Evolutionary conservation across 2,329 filamentous ascomycete species (phyloP).

Genomic region (Exophiala mesophila): DNA sequence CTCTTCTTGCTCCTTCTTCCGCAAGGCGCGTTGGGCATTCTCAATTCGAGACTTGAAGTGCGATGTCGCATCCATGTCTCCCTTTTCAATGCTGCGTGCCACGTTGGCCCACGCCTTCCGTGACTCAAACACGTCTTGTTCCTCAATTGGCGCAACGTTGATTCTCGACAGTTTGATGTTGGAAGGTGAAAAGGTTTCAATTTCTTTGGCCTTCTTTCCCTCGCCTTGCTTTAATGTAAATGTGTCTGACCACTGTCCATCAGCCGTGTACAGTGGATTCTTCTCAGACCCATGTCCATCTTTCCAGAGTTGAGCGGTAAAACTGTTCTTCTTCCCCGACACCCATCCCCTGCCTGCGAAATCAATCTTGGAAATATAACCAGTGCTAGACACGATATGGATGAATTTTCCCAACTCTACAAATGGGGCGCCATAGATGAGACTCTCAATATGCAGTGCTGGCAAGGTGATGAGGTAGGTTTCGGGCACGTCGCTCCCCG

Average conservation of each 20-base stretch:
- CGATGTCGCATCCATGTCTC: constrained; percentile 78
- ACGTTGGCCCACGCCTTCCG: constrained; percentile 86
- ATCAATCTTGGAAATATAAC: constrained; percentile 84
- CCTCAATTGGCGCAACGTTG: constrained; percentile 64
- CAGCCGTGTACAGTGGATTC: constrained; percentile 69
- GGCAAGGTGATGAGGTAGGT: constrained; percentile 89
- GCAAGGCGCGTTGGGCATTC: constrained; percentile 74
- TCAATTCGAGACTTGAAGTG: constrained; percentile 86
- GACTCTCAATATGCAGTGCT: constrained; percentile 84
- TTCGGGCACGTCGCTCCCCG: constrained; percentile 54
- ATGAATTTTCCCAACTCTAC: constrained; percentile 83
- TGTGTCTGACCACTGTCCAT: constrained; percentile 74
- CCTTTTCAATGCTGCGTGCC: constrained; percentile 70
- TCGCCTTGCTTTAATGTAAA: constrained; percentile 30
- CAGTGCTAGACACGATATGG: constrained; percentile 79
- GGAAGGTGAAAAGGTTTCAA: constrained; percentile 57
- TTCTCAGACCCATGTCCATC: constrained; percentile 57
- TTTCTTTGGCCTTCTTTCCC: constrained; percentile 37
- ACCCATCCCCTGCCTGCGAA: constrained; percentile 94
- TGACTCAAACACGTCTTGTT: constrained; percentile 84
- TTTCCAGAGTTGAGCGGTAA: constrained; percentile 70
- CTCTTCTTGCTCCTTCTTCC: constrained; percentile 69
- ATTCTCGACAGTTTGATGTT: constrained; percentile 58
- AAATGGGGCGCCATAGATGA: constrained; percentile 70
- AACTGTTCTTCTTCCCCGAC: constrained; percentile 90